Base-by-base conservation (phyloP, 129 eudicot genomes). In the Heracleum sosnowskyi region DNA sequence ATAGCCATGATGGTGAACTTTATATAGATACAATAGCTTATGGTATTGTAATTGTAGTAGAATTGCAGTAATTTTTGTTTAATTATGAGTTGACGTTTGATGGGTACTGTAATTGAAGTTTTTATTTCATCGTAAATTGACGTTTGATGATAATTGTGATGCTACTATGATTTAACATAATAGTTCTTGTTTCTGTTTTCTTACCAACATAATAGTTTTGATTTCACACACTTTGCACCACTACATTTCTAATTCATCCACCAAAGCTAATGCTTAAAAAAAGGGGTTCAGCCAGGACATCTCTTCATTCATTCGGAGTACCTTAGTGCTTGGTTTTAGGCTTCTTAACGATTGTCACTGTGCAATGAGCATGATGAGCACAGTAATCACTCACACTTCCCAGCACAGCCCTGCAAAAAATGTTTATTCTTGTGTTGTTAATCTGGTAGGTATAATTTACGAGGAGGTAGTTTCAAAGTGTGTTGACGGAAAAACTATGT, bases 331-430 rank as follows among this genome's bases (percentile, higher is more conserved):
- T 90, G 83, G 28, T 80, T 83, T 93, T 93, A 1, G 98, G 96
- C 91, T 73, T 90, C 90, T 93, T 93, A 80, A 93, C 98, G 49
- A 93, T 89, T 96, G 89, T 93, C 87, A 93, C 98, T 0, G 88
- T 82, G 90, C 98, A 90, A 74, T 90, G 96, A 75, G 98, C 98
- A 86, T 93, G 98, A 84, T 93, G 98, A 62, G 91, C 86, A 80
- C 94, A 90, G 47, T 93, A 93, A 81, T 93, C 98, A 44, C 96
- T 92, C 45, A 92, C 97, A 51, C 97, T 92, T 11, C 97, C 97
- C 86, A 92, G 80, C 69, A 92, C 96, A 81, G 98, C 93, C 96
- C 98, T 93, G 85, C 85, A 87, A 44, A 62, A 62, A 73, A 11
- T 41, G 81, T 20, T 29, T 16, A 28, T 55, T 36, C 26, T 31